Conservation (phyloP, 257 asterid species). For the Solanum raphanifolium region DNA sequence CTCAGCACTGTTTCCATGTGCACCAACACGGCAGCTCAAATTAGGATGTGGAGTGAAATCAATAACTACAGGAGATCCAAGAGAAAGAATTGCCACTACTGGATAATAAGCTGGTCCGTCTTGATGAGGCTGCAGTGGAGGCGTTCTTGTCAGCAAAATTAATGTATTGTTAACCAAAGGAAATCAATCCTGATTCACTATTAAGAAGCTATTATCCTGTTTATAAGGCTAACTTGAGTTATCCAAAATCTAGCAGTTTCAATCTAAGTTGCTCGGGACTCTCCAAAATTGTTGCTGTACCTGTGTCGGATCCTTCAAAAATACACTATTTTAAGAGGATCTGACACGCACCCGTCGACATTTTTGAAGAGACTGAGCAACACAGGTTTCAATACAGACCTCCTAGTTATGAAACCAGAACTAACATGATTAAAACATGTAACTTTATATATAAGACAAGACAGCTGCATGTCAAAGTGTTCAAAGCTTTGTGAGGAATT, state of each 20-base stretch:
- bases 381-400: not conserved
- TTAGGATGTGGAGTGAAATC: conserved; percentile 72
- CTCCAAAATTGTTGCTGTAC: not conserved
- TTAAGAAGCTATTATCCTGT: not conserved
- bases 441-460: not conserved
- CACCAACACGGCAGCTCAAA: conserved; percentile 13
- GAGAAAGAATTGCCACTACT: conserved; percentile 88
- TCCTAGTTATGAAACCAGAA: not conserved
- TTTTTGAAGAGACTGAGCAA: not conserved
- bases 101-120: conserved; percentile 94
- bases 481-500: not conserved
- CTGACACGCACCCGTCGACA: fast-evolving
- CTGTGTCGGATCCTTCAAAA: fast-evolving
- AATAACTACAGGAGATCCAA: conserved; percentile 82
- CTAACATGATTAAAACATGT: not conserved
- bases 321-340: not conserved
- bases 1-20: conserved; percentile 14
- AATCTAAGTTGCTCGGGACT: not conserved
- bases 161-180: not conserved
- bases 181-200: not conserved
- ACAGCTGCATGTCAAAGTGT: not conserved
- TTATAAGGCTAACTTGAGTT: not conserved
- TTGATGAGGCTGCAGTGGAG: conserved; percentile 65
- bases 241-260: not conserved
- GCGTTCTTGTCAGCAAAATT: not conserved